A percentile compares a stretch with the other conserved stretches of the same genome.
Conservation (phyloP, 1,284 basidiomycete species). For the Exobasidium cylindrosporum region DNA sequence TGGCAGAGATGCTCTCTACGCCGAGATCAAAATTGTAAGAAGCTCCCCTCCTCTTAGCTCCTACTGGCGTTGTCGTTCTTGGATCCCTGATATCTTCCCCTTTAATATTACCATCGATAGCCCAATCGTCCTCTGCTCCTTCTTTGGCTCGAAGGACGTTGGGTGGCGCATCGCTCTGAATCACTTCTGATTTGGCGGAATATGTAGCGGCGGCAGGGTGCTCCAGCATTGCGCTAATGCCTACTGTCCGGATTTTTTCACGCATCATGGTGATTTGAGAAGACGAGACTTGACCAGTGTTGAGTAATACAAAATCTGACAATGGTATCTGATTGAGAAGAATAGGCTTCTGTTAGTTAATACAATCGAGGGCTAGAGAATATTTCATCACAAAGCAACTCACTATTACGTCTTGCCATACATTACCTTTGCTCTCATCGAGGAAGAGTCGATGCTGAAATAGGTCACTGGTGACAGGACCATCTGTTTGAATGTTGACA, state of each 20-base stretch:
- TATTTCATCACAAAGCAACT: slow-evolving; percentile 58
- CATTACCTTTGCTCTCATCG: slow-evolving; percentile 63
- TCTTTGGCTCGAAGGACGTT: slow-evolving; percentile 14
- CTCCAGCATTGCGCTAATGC: slow-evolving; percentile 63
- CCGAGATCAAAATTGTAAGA: slow-evolving; percentile 58
- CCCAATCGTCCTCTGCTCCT: slow-evolving; percentile 30
- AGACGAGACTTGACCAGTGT: slow-evolving; percentile 70
- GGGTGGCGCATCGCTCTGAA: slow-evolving; percentile 10
- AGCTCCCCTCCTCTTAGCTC: slow-evolving; percentile 38
- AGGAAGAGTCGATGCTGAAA: slow-evolving; percentile 87
- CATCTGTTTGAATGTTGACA: slow-evolving; percentile 81
- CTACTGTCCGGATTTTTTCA: slow-evolving; percentile 73
- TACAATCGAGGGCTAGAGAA: no score
- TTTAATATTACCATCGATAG: slow-evolving; percentile 20
- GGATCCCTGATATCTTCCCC: background rate
- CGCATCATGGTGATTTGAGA: slow-evolving; percentile 69
- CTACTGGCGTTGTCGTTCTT: background rate
- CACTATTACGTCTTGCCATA: slow-evolving; percentile 75
- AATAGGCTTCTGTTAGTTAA: no score
- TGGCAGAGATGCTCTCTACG: slow-evolving; percentile 53
- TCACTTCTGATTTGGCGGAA: slow-evolving; percentile 19
- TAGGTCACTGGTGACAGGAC: slow-evolving; percentile 65
- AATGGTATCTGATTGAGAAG: slow-evolving; percentile 64
- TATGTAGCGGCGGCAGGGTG: slow-evolving; percentile 27
- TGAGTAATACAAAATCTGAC: slow-evolving; percentile 75